Percentiles rank a stretch among this genome's conserved stretches.
These are phyloP conservation scores for Coelastrella sp. DNA, from an alignment of 139 green algal species.

Conservation along the genomic window DNA sequence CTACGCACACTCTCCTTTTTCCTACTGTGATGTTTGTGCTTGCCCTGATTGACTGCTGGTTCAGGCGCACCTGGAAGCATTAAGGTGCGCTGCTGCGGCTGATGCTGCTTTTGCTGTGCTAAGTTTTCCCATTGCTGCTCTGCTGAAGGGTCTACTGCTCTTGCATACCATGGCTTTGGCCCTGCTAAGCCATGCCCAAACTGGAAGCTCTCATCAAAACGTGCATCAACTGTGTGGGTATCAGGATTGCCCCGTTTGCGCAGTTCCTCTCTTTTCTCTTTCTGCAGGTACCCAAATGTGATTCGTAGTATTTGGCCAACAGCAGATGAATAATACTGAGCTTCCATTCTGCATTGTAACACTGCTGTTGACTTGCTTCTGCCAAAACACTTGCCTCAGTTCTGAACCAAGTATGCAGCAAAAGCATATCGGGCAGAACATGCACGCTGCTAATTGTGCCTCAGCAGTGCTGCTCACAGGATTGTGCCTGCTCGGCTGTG, in stretches of 20 bases:
- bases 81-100: neutral
- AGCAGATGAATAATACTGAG: no score
- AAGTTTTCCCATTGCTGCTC: constrained; percentile 22
- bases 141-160: neutral
- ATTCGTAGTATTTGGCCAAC: no score
- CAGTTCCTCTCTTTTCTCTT: constrained; percentile 60
- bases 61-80: neutral
- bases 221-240: constrained; percentile 80
- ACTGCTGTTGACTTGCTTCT: no score
- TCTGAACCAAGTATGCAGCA: no score
- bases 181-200: constrained; percentile 64
- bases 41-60: neutral
- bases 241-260: constrained; percentile 71
- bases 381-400: no score
- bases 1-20: constrained; percentile 9
- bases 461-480: no score
- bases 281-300: constrained; percentile 49
- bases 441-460: no score
- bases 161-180: constrained; percentile 36
- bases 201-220: constrained; percentile 86
- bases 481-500: no score
- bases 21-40: neutral
- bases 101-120: constrained; percentile 11
- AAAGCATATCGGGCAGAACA: no score
- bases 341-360: no score